Conservation (phyloP, 169 alveolate genomes). For the Cyclospora cayetanensis region DNA sequence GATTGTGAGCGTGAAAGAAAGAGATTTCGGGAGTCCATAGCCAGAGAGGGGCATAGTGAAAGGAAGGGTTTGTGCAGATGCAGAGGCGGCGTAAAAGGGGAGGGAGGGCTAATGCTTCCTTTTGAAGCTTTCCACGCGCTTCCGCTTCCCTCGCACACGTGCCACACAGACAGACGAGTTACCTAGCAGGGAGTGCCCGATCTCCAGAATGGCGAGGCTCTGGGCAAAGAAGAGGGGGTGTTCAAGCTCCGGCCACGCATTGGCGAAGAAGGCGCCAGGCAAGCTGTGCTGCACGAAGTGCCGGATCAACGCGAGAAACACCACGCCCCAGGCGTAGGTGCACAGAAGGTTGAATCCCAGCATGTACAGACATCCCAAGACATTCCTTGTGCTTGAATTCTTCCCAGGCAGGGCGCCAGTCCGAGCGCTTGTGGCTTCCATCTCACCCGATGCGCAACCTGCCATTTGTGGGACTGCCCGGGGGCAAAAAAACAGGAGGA, state of each 20-base stretch:
- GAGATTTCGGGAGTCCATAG: no score
- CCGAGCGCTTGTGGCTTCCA: neutral
- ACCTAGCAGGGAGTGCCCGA: conserved; percentile 41
- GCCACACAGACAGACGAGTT: no score
- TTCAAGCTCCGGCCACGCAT: conserved; percentile 40
- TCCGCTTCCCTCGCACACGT: no score
- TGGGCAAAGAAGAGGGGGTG: conserved; percentile 56
- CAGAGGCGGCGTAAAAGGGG: no score
- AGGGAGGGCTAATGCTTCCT: no score
- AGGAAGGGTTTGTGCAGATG: no score
- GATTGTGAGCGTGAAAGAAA: no score
- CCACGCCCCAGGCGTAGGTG: conserved; percentile 50
- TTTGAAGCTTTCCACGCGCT: no score
- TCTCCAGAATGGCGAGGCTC: conserved; percentile 51
- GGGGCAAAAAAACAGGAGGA: no score
- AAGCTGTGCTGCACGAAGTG: neutral
- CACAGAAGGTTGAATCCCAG: conserved; percentile 27
- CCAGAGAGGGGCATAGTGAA: no score
- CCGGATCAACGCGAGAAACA: neutral
- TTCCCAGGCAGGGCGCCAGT: neutral
- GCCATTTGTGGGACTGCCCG: no score
- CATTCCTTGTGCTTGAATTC: neutral
- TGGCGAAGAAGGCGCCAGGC: conserved; percentile 6
- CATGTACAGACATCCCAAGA: conserved; percentile 11
- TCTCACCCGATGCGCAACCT: neutral